Evolutionary conservation across 2,329 filamentous ascomycete genomes (phyloP), one percentile per base, ranked within the genome.

Genomic region (Endocalyx cinctus): DNA sequence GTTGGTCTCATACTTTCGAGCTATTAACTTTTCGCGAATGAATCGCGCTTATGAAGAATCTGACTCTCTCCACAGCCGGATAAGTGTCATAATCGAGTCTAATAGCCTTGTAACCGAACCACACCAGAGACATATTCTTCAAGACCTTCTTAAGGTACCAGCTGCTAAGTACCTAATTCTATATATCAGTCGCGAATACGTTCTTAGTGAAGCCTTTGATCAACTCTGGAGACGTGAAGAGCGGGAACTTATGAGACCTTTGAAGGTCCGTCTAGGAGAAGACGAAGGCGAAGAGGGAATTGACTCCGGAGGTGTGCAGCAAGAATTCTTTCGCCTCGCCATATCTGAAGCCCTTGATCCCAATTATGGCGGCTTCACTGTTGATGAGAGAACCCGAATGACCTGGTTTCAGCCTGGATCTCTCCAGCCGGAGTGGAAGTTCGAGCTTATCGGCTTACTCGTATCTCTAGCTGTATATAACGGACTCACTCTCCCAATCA

Each of bases 291-390:
- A 97, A 58, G 82, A 94, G 55, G 92, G 92, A 0, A 78, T 94
- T 20, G 92, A 98, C 57, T 87, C 90, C 30, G 92, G 92, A 27
- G 92, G 92, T 42, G 89, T 98, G 1, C 90, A 96, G 49, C 89
- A 95, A 55, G 92, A 98, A 44, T 97, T 95, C 56, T 97, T 98
- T 63, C 79, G 87, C 12, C 63, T 96, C 17, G 79, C 86, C 13
- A 80, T 96, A 47, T 77, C 78, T 1, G 82, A 94, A 51, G 85
- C 84, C 4, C 72, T 97, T 28, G 72, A 87, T 47, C 83, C 87
- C 5, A 73, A 80, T 27, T 87, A 84, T 50, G 88, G 84, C 2
- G 78, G 84, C 34, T 97, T 97, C 55, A 83, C 80, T 0, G 74
- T 87, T 19, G 88, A 97, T 47, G 62, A 75, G 1, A 68, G 79